Conservation (phyloP, 202 grass and related monocot genomes). For the Brachypodium distachyon region DNA sequence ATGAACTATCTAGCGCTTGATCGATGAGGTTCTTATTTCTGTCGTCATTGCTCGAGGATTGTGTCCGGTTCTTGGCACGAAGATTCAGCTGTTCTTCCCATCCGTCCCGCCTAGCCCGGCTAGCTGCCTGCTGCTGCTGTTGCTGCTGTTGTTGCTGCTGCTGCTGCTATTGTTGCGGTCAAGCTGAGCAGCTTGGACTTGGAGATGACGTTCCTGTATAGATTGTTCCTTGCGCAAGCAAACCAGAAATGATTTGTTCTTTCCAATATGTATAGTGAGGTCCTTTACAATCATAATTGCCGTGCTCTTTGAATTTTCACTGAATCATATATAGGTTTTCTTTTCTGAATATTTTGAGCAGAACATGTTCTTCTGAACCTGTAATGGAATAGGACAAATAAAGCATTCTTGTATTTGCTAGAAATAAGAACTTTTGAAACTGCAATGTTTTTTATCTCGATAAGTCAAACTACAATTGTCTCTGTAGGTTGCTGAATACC, state of each 20-base stretch:
- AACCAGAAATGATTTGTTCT: not conserved
- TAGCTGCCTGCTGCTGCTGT: not conserved
- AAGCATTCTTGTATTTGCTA: constrained; percentile 27
- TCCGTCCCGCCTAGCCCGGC: not conserved
- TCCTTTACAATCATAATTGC: not conserved
- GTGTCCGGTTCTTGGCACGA: not conserved
- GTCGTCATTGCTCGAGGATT: not conserved
- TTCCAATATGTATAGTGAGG: not conserved
- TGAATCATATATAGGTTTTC: not conserved
- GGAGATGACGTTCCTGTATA: not conserved
- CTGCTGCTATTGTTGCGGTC: not conserved
- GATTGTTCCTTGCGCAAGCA: not conserved
- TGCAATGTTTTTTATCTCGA: too few species aligned
- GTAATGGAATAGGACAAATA: not conserved
- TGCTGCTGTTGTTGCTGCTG: not conserved
- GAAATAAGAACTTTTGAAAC: constrained; percentile 13
- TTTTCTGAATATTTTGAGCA: not conserved
- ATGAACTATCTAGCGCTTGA: not conserved
- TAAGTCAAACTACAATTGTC: not conserved
- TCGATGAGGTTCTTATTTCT: not conserved
- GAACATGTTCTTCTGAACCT: not conserved
- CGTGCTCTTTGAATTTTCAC: not conserved
- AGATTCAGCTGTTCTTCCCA: not conserved
- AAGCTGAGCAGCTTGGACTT: not conserved
- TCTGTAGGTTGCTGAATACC: not conserved